A percentile compares a stretch with the other conserved stretches of the same genome.
phyloP scores from a whole-genome alignment of 106 monocot species.

The Platanthera zijinensis region DNA sequence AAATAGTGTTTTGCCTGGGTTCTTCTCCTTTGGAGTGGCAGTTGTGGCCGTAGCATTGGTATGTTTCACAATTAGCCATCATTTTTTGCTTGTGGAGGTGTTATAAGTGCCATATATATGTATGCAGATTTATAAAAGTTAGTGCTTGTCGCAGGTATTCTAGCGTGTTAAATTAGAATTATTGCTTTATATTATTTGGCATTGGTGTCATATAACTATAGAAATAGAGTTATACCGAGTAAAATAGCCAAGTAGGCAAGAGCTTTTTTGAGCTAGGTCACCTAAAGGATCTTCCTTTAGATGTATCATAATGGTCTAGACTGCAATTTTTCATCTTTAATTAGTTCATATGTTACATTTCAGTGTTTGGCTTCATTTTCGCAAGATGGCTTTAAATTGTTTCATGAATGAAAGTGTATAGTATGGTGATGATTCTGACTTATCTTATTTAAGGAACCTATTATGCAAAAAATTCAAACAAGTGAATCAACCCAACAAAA shows the following conservation, averaged over 20 bases:
- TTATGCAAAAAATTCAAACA: no score
- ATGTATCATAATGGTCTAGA: neutral
- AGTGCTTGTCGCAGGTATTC: no score
- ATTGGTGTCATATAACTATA: no score
- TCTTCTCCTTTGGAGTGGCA: conserved; percentile 35
- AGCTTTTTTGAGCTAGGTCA: no score
- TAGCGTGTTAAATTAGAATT: no score
- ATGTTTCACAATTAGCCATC: conserved; percentile 2
- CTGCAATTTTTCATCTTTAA: neutral
- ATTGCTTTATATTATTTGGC: no score
- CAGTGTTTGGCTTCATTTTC: neutral
- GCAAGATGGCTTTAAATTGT: neutral
- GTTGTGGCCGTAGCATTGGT: conserved; percentile 61
- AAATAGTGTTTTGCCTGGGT: conserved; percentile 76
- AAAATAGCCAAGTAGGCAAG: no score
- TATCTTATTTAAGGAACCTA: neutral
- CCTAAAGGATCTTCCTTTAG: no score
- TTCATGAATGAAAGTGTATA: neutral
- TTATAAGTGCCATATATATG: neutral
- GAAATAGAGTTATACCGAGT: no score
- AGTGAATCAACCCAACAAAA: no score
- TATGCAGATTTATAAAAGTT: no score
- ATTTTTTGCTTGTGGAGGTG: neutral
- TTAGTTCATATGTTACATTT: neutral
- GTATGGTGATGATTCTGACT: neutral